Base-by-base conservation (phyloP, 2,329 filamentous ascomycete species). In the Sphaerulina populicola region DNA sequence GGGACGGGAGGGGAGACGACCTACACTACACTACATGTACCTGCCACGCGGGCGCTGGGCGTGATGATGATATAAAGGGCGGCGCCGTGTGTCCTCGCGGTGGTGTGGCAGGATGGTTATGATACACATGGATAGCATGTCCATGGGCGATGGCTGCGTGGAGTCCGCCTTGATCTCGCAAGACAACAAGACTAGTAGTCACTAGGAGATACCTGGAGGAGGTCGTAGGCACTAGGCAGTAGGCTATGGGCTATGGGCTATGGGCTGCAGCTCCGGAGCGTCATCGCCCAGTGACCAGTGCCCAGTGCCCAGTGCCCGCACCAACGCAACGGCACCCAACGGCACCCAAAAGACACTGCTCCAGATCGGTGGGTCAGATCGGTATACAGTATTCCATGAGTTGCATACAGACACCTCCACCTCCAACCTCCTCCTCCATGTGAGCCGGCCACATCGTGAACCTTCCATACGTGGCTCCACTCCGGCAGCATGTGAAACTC, bases 111-210 rank as follows among this genome's bases (percentile, higher is more conserved):
- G 38, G 38, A 3, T 18, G 27, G 40, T 45, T 15, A 35, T 50
- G 18, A 18, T 18, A 18, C 18, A 18, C 48, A 50, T 44, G 48
- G 48, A 50, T 49, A n/a, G 38, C 46, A 42, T 31, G 46, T 49
- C 46, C 27, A 30, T 15, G 29, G 36, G 18, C n/a, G 36, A 15
- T 15, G 30, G 36, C 23, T 12, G 18, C 14, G 21, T 41, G 39
- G 18, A 18, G 18, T 18, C 39, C 15, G 39, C 39, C 39, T 41
- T 41, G 39, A 23, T 41, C 29, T 41, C 21, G 6, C 11, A 18
- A 21, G 14, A 8, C 11, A 11, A 18, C 8, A 18, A 18, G 18
- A 18, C n/a, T n/a, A n/a, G n/a, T n/a, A n/a, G n/a, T n/a, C n/a
- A n/a, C n/a, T n/a, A n/a, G n/a, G n/a, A n/a, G n/a, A n/a, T n/a